A percentile compares a stretch with the other conserved stretches of the same genome.
Conservation (phyloP, 345 rosid genomes). For the Brassica rapa region DNA sequence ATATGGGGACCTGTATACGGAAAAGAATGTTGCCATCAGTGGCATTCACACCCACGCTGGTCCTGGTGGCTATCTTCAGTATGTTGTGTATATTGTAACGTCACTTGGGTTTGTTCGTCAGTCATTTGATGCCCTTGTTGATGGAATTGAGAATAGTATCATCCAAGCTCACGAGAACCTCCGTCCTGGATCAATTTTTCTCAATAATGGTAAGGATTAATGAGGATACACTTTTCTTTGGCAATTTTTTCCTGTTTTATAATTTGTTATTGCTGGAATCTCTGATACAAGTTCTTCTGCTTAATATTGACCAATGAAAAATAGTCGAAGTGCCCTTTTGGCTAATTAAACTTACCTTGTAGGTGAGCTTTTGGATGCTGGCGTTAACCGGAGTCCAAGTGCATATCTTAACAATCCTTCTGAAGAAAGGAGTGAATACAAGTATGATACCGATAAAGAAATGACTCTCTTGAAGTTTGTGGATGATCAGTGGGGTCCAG, state of each 20-base stretch:
- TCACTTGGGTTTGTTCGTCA: constrained; percentile 96
- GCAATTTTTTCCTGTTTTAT: constrained; percentile 12
- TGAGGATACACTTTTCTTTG: constrained; percentile 5
- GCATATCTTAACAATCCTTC: constrained; percentile 91
- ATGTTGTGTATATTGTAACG: constrained; percentile 78
- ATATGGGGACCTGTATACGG: constrained; percentile 85
- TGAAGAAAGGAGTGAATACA: constrained; percentile 71
- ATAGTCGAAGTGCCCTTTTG: too few species aligned
- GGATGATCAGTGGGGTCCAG: constrained; percentile 87
- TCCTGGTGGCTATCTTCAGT: constrained; percentile 97
- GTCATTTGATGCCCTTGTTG: constrained; percentile 91
- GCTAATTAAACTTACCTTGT: constrained; percentile 31
- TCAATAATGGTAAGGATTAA: constrained; percentile 61
- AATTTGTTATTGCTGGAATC: constrained; percentile 3
- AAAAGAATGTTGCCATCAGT: constrained; percentile 85
- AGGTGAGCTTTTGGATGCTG: constrained; percentile 93
- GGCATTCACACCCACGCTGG: constrained; percentile 98
- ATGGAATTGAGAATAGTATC: constrained; percentile 92
- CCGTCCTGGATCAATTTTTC: constrained; percentile 75
- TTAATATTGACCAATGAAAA: background rate
- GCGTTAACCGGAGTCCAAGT: constrained; percentile 95
- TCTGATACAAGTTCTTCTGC: background rate
- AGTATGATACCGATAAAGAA: constrained; percentile 81
- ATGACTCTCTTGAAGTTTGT: constrained; percentile 98
- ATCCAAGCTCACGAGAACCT: constrained; percentile 91